Conservation (phyloP, 169 alveolate genomes). For the Eimeria necatrix region DNA sequence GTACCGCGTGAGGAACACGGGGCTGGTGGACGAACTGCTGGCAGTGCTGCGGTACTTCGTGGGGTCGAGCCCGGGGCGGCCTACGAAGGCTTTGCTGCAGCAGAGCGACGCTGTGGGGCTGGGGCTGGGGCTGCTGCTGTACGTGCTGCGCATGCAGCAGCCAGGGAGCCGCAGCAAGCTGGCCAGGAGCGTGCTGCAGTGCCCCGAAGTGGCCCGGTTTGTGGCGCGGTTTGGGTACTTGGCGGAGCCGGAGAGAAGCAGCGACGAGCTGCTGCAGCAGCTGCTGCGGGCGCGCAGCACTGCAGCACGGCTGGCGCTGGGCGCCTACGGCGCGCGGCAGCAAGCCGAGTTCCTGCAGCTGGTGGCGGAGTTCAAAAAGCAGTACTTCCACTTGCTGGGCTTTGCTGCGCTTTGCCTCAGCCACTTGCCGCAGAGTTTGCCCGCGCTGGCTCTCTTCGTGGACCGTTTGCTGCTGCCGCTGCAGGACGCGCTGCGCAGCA, state of each 20-base stretch:
- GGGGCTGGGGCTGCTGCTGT: not conserved
- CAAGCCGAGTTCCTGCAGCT: not conserved
- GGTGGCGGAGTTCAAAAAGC: not conserved
- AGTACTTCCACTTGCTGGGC: slow-evolving; percentile 5
- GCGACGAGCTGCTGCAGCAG: not conserved
- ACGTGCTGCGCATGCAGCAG: not conserved
- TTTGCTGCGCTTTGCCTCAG: not conserved
- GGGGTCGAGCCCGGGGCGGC: slow-evolving; percentile 3
- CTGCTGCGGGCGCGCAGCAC: not conserved
- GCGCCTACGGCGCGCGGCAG: not conserved
- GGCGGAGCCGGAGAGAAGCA: not conserved
- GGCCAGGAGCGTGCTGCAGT: not conserved
- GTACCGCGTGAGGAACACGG: not conserved
- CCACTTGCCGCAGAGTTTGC: not conserved
- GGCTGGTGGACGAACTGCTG: not conserved
- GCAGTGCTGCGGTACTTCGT: not conserved
- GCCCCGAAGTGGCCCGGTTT: not conserved
- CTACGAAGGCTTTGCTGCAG: not conserved
- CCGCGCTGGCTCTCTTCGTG: not conserved
- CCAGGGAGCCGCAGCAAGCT: not conserved
- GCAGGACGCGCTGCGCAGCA: slow-evolving; percentile 27
- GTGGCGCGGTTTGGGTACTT: not conserved
- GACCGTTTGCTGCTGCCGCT: not conserved
- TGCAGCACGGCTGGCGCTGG: not conserved
- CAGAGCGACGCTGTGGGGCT: slow-evolving; percentile 10